A percentile compares a stretch with the other conserved stretches of the same genome.
phyloP scores from a whole-genome alignment of 257 asterid species.

The Solanum paucissectum region DNA sequence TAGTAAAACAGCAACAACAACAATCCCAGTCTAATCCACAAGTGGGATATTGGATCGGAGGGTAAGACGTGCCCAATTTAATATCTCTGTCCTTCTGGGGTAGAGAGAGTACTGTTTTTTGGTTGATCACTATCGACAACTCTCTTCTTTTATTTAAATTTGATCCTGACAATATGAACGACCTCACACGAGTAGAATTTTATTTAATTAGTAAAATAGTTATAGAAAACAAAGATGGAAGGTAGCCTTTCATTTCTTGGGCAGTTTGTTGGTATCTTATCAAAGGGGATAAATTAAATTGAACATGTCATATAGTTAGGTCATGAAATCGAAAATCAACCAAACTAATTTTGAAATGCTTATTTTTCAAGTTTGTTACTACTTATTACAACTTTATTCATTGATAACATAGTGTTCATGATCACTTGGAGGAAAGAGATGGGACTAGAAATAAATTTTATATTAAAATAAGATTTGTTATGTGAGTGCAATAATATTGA shows the following conservation, averaged over 20 bases:
- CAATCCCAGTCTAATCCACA: not conserved
- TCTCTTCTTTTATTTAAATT: not conserved
- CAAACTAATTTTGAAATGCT: slow-evolving; percentile 12
- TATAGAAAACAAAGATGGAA: slow-evolving; percentile 7
- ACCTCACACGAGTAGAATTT: rapidly evolving
- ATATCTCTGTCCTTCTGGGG: not conserved
- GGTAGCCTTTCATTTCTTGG: slow-evolving; percentile 21
- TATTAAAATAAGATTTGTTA: not conserved
- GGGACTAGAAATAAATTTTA: not conserved
- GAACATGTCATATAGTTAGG: slow-evolving; percentile 19
- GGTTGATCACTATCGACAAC: rapidly evolving
- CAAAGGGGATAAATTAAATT: slow-evolving; percentile 12
- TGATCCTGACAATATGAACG: not conserved
- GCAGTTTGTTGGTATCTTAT: slow-evolving; percentile 27
- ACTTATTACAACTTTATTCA: not conserved
- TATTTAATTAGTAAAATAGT: slow-evolving; percentile 5
- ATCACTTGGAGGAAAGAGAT: not conserved
- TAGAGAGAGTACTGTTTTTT: not conserved
- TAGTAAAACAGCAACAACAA: not conserved
- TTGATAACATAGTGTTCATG: not conserved
- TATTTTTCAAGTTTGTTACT: slow-evolving; percentile 16
- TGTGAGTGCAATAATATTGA: not conserved
- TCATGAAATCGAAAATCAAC: slow-evolving; percentile 14
- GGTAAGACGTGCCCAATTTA: not conserved
- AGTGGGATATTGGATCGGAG: not conserved